Conservation (phyloP, 306 rosid genomes). For the Astragalus glycyphyllos region DNA sequence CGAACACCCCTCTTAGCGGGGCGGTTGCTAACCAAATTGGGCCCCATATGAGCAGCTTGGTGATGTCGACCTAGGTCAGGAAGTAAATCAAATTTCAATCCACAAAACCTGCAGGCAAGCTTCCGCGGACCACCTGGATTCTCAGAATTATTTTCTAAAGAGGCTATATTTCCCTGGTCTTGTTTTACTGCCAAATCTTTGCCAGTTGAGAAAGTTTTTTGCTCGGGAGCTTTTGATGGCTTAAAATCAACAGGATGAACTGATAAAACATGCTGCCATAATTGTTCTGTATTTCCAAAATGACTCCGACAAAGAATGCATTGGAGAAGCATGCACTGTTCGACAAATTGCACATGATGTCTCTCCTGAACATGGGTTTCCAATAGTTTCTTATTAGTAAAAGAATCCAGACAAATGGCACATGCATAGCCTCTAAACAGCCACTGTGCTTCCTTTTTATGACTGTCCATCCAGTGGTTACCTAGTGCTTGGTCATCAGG, state of each 20-base stretch:
- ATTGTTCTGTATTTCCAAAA: constrained; percentile 81
- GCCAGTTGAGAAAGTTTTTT: constrained; percentile 53
- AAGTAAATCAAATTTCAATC: constrained; percentile 92
- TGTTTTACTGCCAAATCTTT: constrained; percentile 65
- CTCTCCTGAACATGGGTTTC: constrained; percentile 99
- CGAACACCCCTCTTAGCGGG: constrained; percentile 88
- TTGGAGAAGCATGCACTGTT: constrained; percentile 97
- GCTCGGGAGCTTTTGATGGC: constrained; percentile 63
- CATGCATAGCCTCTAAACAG: constrained; percentile 95
- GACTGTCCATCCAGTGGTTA: constrained; percentile 91
- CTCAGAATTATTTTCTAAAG: constrained; percentile 63
- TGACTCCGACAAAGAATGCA: constrained; percentile 97
- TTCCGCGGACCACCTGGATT: constrained; percentile 65
- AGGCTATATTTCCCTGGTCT: constrained; percentile 55
- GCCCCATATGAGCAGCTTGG: constrained; percentile 98
- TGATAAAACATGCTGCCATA: constrained; percentile 90
- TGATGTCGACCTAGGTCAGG: constrained; percentile 99
- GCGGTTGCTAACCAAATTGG: constrained; percentile 65
- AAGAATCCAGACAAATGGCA: constrained; percentile 96
- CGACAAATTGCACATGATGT: constrained; percentile 90
- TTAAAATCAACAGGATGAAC: constrained; percentile 73
- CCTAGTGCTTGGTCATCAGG: constrained; percentile 80
- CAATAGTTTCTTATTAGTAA: constrained; percentile 82
- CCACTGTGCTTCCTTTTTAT: constrained; percentile 99
- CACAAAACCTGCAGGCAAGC: constrained; percentile 91